Conservation (phyloP, 2,329 filamentous ascomycete species). For the Fusarium anguioides region DNA sequence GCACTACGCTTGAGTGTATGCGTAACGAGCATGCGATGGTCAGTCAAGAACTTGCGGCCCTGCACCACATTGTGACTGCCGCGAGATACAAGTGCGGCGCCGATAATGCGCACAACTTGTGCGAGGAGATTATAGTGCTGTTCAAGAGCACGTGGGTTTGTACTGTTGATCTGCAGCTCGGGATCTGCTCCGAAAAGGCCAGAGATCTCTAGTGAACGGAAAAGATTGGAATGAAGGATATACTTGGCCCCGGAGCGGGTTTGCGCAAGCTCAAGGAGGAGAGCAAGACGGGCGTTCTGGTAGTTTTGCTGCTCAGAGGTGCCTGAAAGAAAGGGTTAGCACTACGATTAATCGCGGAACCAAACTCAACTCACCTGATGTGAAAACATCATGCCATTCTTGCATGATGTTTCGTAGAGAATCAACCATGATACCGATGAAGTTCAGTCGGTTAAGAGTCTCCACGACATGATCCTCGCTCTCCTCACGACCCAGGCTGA, state of each 20-base stretch:
- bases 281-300: slow-evolving; percentile 78
- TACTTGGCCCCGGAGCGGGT: slow-evolving; percentile 85
- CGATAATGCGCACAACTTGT: slow-evolving; percentile 82
- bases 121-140: slow-evolving; percentile 88
- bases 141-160: slow-evolving; percentile 75
- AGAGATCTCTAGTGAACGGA: slow-evolving; percentile 82
- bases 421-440: slow-evolving; percentile 89
- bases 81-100: slow-evolving; percentile 81
- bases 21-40: slow-evolving; percentile 85
- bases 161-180: slow-evolving; percentile 84
- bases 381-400: slow-evolving; percentile 72
- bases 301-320: slow-evolving; percentile 61
- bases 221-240: slow-evolving; percentile 89
- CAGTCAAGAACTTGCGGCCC: slow-evolving; percentile 81
- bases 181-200: slow-evolving; percentile 91
- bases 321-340: slow-evolving; percentile 46
- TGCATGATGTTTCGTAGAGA: slow-evolving; percentile 81
- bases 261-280: slow-evolving; percentile 86
- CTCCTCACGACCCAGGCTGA: slow-evolving; percentile 78
- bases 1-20: slow-evolving; percentile 91
- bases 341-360: background rate
- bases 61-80: slow-evolving; percentile 86
- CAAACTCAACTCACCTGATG: slow-evolving; percentile 60
- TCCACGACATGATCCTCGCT: slow-evolving; percentile 81
- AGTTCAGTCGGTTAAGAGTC: slow-evolving; percentile 85